Evolutionary conservation across 2,329 filamentous ascomycete genomes (phyloP), one percentile per base, ranked within the genome.

Genomic region (Cladosporium sp.): DNA sequence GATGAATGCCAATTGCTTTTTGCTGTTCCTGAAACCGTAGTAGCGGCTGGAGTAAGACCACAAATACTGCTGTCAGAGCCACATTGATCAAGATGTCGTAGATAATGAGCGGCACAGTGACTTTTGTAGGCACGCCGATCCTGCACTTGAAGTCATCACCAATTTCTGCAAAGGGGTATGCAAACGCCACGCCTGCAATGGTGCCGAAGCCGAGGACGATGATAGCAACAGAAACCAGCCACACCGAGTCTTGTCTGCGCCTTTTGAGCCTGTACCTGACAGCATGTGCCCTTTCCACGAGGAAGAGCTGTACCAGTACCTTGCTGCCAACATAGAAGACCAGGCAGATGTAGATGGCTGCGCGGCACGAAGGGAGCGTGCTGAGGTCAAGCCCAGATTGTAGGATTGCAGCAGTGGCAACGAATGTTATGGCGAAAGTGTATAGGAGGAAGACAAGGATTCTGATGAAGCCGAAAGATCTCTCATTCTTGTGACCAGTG

Each of bases 251-350:
- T 14, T 70, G 68, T 6, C 66, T 58, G 23, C 79, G 72, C 2
- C 72, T 66, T 44, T 72, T 69, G 65, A 75, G 74, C 0, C 76
- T 72, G 7, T 75, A 70, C 44, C 78, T 73, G 18, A 81, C 68
- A 7, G 74, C 73, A 66, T 80, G 79, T 11, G 75, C 74, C 28
- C 80, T 72, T 66, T 81, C 80, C 28, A 80, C 73, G 0, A 81
- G 73, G 65, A 80, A 80, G 5, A 80, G 67, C 63, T 81, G 80
- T 66, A 77, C 72, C 26, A 71, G 62, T 2, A 75, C 65, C 55
- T 80, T 79, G 62, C 71, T 74, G 8, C 67, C 68, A n/a, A 77
- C 67, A 65, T 78, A 78, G 67, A 78, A 81, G 4, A 71, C 69
- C 3, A 81, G 66, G 64, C 79, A 81, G 26, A 78, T 66, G 35